These are phyloP conservation scores for Cutaneotrichosporon sp. DNA, from an alignment of 1,284 basidiomycete species.

Conservation along the genomic window DNA sequence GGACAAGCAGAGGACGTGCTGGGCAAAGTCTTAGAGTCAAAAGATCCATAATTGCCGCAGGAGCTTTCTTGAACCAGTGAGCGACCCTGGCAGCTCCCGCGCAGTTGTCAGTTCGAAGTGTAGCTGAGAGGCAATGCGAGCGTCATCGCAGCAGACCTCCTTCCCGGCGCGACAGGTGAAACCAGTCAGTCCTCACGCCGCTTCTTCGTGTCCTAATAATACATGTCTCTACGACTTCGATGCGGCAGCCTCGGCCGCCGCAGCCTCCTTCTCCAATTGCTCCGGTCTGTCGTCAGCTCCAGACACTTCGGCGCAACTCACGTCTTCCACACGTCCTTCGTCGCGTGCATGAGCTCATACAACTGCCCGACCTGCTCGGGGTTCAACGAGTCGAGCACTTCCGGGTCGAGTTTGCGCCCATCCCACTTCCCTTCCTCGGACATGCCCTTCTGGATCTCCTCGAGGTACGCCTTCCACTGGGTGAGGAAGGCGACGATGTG, in stretches of 20 bases:
- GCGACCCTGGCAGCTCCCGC: too few relatives aligned
- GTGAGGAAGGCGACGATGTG: slow-evolving; percentile 88
- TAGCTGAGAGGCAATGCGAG: too few relatives aligned
- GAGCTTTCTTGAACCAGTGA: too few relatives aligned
- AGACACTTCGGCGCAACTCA: slow-evolving; percentile 22
- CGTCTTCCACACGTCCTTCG: slow-evolving; percentile 75
- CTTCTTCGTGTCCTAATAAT: too few relatives aligned
- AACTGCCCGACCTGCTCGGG: slow-evolving; percentile 78
- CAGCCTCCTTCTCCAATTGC: slow-evolving; percentile 14
- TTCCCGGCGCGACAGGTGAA: too few relatives aligned
- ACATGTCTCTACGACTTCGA: slow-evolving; percentile 8
- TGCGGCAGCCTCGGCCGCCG: slow-evolving; percentile 9
- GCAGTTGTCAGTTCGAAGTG: too few relatives aligned
- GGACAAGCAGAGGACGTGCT: too few relatives aligned
- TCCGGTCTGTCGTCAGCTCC: slow-evolving; percentile 12
- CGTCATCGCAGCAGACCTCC: too few relatives aligned
- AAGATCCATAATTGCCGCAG: too few relatives aligned
- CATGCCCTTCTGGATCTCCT: slow-evolving; percentile 53
- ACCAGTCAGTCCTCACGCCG: too few relatives aligned
- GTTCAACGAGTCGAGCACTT: slow-evolving; percentile 83
- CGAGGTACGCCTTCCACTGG: slow-evolving; percentile 88
- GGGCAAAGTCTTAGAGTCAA: too few relatives aligned
- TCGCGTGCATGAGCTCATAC: slow-evolving; percentile 85
- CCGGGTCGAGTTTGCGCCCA: slow-evolving; percentile 69
- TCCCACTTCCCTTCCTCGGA: slow-evolving; percentile 48